Evolutionary conservation across 2,329 filamentous ascomycete genomes (phyloP).

Genomic region (Ambrosiella cleistominuta): DNA sequence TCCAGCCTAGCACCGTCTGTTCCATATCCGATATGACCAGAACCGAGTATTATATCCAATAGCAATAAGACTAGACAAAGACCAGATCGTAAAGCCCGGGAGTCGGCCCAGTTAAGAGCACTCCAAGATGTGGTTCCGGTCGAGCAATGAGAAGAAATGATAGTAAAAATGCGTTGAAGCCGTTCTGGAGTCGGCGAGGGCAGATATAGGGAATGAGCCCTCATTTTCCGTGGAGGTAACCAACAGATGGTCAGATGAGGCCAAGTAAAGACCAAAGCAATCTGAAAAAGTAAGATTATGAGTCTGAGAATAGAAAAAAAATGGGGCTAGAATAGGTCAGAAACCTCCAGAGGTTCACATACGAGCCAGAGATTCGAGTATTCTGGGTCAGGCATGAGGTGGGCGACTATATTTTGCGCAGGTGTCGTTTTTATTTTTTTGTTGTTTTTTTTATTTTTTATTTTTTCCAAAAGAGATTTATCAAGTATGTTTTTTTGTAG

Average conservation of each 20-base stretch:
- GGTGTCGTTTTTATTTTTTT: too few relatives aligned
- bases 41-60: background rate
- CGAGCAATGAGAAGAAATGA: constrained; percentile 13
- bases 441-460: too few relatives aligned
- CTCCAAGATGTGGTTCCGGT: background rate
- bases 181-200: constrained; percentile 8
- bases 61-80: background rate
- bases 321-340: too few relatives aligned
- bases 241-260: too few relatives aligned
- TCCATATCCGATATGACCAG: too few relatives aligned
- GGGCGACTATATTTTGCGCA: too few relatives aligned
- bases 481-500: background rate
- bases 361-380: too few relatives aligned
- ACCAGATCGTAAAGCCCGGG: background rate
- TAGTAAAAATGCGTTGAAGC: constrained; percentile 14
- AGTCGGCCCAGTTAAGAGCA: background rate
- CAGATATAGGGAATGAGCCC: background rate
- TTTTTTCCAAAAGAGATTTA: background rate
- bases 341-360: too few relatives aligned
- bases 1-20: too few relatives aligned
- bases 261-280: constrained; percentile 6
- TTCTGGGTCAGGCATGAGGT: too few relatives aligned
- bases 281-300: constrained; percentile 3
- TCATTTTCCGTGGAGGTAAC: too few relatives aligned
- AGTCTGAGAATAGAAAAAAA: too few relatives aligned